phyloP scores from a whole-genome alignment of 2,329 filamentous ascomycete species.

The Fusarium haematococcum region DNA sequence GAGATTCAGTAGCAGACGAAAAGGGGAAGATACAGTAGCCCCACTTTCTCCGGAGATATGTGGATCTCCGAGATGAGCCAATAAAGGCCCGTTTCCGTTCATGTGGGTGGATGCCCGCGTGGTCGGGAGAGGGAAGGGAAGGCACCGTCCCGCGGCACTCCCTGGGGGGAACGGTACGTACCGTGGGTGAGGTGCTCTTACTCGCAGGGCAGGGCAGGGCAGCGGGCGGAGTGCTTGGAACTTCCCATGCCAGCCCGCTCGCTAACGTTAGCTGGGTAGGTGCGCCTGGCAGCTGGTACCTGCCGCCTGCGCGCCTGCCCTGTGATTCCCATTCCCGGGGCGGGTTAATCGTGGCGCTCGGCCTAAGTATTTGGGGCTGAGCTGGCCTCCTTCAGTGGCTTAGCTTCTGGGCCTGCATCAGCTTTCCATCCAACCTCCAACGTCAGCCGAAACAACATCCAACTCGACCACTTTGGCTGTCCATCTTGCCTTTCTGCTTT shows the following conservation, averaged over 20 bases:
- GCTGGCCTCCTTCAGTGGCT: slow-evolving; percentile 33
- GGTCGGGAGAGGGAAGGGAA: slow-evolving; percentile 1
- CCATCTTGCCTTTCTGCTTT: not conserved
- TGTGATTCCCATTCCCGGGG: not conserved
- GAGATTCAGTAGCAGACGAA: not conserved
- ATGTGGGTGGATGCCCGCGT: slow-evolving; percentile 6
- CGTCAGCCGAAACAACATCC: slow-evolving; percentile 28
- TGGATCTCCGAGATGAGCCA: not conserved
- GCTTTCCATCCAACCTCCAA: slow-evolving; percentile 3
- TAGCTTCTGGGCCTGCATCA: slow-evolving; percentile 29
- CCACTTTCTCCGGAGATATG: not conserved
- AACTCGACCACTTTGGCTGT: slow-evolving; percentile 6
- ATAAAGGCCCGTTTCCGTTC: not conserved
- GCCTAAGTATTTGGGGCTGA: slow-evolving; percentile 28
- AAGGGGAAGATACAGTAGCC: not conserved
- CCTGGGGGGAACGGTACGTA: not conserved
- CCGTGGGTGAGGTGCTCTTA: not conserved
- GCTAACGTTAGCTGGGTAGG: not conserved
- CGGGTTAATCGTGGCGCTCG: slow-evolving; percentile 21
- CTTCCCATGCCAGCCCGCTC: not conserved
- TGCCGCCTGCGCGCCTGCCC: not conserved
- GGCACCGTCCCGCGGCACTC: not conserved
- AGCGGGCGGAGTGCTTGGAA: not conserved
- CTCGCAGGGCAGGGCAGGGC: too few species aligned
- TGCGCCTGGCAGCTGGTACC: not conserved